Conservation (phyloP, 139 green algal species). For the Micractinium sp. region DNA sequence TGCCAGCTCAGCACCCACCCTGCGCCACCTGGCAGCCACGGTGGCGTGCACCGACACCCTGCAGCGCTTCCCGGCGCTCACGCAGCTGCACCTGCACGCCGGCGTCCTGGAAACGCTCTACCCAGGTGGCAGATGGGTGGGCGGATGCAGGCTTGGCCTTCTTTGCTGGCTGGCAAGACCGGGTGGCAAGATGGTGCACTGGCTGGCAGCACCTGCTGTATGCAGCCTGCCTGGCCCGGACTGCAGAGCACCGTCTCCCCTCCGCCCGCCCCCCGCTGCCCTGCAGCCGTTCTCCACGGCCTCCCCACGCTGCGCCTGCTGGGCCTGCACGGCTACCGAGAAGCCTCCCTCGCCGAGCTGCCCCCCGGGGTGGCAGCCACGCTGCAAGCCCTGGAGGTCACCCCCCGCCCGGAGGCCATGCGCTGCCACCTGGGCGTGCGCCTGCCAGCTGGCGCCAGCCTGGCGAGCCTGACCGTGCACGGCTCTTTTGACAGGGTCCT, state of each 20-base stretch:
- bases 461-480: background rate
- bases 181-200: background rate
- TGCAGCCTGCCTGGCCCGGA: too few species aligned
- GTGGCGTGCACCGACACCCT: constrained; percentile 19
- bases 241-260: too few species aligned
- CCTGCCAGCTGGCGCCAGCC: background rate
- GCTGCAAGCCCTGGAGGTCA: background rate
- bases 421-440: background rate
- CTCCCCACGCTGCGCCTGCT: background rate
- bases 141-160: background rate
- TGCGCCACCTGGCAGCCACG: constrained; percentile 2
- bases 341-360: background rate
- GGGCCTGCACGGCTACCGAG: background rate
- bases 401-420: background rate
- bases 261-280: background rate
- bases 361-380: background rate
- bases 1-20: background rate
- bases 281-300: background rate
- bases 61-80: background rate
- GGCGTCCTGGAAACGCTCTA: constrained; percentile 1
- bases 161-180: background rate
- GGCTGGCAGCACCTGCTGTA: background rate
- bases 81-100: constrained; percentile 15
- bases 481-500: background rate
- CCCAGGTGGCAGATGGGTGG: background rate